A percentile compares a stretch with the other conserved stretches of the same genome.
Evolutionary conservation across 331 rosid species (phyloP).

Genomic region (Arachis monticola): DNA sequence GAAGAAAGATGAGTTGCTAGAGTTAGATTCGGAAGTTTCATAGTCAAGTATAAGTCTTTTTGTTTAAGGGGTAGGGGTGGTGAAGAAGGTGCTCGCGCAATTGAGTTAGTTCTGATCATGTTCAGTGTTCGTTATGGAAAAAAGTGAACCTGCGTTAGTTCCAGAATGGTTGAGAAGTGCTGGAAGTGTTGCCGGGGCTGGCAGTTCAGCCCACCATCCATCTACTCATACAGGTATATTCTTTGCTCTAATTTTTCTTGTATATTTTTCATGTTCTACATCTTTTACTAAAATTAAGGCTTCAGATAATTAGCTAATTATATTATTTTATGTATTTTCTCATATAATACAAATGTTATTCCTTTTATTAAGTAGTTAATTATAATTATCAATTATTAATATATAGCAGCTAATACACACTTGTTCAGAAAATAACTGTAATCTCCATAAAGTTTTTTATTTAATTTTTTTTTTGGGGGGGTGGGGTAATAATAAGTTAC

Average conservation of each 20-base stretch:
- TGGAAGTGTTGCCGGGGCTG: slow-evolving; percentile 84
- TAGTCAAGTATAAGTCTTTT: slow-evolving; percentile 22
- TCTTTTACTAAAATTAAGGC: neutral
- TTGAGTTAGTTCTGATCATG: slow-evolving; percentile 67
- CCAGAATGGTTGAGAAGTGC: slow-evolving; percentile 99
- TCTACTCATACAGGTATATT: slow-evolving; percentile 76
- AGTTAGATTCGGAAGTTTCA: slow-evolving; percentile 22
- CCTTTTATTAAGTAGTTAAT: neutral
- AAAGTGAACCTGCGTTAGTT: slow-evolving; percentile 96
- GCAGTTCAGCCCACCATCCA: slow-evolving; percentile 87
- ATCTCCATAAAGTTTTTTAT: slow-evolving; percentile 10
- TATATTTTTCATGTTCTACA: slow-evolving; percentile 7
- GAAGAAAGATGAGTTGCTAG: slow-evolving; percentile 19
- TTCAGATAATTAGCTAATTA: neutral
- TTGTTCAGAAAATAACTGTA: neutral
- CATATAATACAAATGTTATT: neutral
- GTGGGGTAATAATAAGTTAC: neutral
- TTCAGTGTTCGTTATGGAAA: slow-evolving; percentile 94
- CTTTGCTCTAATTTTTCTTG: neutral
- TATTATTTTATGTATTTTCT: neutral
- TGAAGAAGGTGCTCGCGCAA: slow-evolving; percentile 52
- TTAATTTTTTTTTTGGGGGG: neutral
- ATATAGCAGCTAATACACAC: slow-evolving; percentile 1
- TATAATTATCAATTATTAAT: neutral
- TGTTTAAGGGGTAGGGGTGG: slow-evolving; percentile 50